phyloP scores from a whole-genome alignment of 192 early-diverging fungal genomes.

The Gryganskiella cystojenkinii region DNA sequence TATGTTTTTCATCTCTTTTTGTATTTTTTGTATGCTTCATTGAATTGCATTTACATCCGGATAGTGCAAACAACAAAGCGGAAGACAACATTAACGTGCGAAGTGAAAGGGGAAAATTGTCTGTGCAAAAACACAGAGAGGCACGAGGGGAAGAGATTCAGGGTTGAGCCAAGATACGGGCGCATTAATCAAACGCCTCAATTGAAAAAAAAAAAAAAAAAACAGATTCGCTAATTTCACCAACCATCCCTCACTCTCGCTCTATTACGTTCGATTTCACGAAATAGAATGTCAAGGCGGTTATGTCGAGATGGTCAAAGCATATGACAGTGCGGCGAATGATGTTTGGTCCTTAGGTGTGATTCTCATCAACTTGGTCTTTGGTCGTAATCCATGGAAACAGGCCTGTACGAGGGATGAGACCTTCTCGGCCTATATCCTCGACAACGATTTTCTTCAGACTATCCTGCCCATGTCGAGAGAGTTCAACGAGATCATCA shows the following conservation, averaged over 20 bases:
- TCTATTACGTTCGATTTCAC: background rate
- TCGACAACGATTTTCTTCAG: slow-evolving; percentile 70
- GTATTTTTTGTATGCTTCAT: background rate
- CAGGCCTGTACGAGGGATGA: slow-evolving; percentile 73
- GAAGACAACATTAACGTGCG: background rate
- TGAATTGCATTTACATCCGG: background rate
- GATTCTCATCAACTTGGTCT: slow-evolving; percentile 85
- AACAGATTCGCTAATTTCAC: background rate
- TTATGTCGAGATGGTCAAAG: slow-evolving; percentile 67
- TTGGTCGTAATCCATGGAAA: slow-evolving; percentile 85
- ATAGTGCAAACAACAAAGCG: background rate
- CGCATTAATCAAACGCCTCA: too few relatives aligned
- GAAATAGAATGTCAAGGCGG: slow-evolving; percentile 71
- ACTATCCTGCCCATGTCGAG: slow-evolving; percentile 67
- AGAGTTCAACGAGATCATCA: slow-evolving; percentile 68
- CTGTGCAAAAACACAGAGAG: background rate
- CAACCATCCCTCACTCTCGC: background rate
- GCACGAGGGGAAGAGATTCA: background rate
- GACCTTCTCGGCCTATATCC: slow-evolving; percentile 64
- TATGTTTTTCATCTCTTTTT: slow-evolving; percentile 55
- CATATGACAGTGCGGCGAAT: slow-evolving; percentile 66
- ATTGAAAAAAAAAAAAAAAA: too few relatives aligned
- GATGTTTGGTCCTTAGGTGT: slow-evolving; percentile 97
- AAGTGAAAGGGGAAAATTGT: background rate
- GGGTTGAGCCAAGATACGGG: background rate